phyloP scores from a whole-genome alignment of 257 asterid species.

The Fraxinus anomala region DNA sequence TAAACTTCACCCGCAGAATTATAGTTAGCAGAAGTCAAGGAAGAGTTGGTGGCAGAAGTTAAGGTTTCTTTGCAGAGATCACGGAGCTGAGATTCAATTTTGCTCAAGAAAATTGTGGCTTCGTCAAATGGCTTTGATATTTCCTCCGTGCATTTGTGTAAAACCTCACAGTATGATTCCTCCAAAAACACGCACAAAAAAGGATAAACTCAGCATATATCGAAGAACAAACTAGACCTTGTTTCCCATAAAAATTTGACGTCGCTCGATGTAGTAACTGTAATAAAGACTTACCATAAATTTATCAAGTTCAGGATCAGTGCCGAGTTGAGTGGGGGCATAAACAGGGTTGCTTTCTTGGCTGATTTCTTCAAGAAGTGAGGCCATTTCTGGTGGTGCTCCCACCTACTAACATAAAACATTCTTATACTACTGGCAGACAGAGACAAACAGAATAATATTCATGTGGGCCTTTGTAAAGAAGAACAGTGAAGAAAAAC shows the following conservation, averaged over 20 bases:
- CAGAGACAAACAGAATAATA: background rate
- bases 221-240: background rate
- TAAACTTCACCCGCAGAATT: constrained; percentile 34
- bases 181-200: constrained; percentile 18
- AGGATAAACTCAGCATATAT: background rate
- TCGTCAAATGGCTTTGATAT: constrained; percentile 75
- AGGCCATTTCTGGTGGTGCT: constrained; percentile 67
- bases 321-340: constrained; percentile 42
- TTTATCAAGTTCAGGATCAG: constrained; percentile 76
- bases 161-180: constrained; percentile 72
- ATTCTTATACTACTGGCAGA: background rate
- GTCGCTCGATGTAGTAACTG: background rate
- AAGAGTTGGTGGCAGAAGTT: constrained; percentile 34
- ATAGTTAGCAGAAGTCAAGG: constrained; percentile 26
- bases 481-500: constrained; percentile 2
- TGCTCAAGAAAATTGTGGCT: constrained; percentile 68
- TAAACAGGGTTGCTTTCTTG: constrained; percentile 39
- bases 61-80: constrained; percentile 70
- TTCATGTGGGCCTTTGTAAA: background rate
- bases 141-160: constrained; percentile 65
- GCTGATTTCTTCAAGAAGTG: constrained; percentile 73
- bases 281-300: constrained; percentile 57
- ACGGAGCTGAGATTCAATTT: constrained; percentile 63
- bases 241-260: no score
- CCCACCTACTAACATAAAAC: constrained; percentile 56